Conservation (phyloP, 495 filamentous ascomycete genomes). For the Trichoderma virens region DNA sequence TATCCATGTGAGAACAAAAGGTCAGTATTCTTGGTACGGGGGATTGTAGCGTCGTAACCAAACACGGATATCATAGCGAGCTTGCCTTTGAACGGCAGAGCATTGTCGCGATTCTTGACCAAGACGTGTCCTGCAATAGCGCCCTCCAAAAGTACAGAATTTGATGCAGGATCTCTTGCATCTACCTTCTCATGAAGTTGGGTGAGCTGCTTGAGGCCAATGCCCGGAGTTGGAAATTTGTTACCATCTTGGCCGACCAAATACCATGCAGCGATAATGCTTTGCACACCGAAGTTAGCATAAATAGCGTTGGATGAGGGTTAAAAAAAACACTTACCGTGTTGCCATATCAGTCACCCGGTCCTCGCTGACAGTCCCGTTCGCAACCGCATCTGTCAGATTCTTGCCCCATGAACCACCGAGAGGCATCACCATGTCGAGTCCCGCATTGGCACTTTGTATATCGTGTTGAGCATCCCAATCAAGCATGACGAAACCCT, state of each 20-base stretch:
- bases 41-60: slow-evolving; percentile 40
- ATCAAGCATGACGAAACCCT: slow-evolving; percentile 59
- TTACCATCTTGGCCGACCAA: slow-evolving; percentile 45
- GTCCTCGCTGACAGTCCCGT: slow-evolving; percentile 40
- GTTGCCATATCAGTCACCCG: slow-evolving; percentile 47
- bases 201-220: slow-evolving; percentile 46
- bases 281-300: slow-evolving; percentile 15
- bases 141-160: slow-evolving; percentile 34
- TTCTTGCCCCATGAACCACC: slow-evolving; percentile 33
- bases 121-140: slow-evolving; percentile 52
- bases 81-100: slow-evolving; percentile 46
- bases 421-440: slow-evolving; percentile 56
- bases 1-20: slow-evolving; percentile 24
- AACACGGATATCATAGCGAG: slow-evolving; percentile 42
- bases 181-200: slow-evolving; percentile 44
- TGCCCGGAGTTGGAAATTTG: slow-evolving; percentile 38
- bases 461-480: slow-evolving; percentile 56
- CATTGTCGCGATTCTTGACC: slow-evolving; percentile 50
- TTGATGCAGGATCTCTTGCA: slow-evolving; percentile 34
- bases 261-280: slow-evolving; percentile 54
- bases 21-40: slow-evolving; percentile 26
- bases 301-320: background rate
- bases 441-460: slow-evolving; percentile 43
- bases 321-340: slow-evolving; percentile 21
- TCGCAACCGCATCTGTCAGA: slow-evolving; percentile 35